These are phyloP conservation scores for Tricholoma sp. DNA, from an alignment of 768 basidiomycete genomes.

Conservation along the genomic window DNA sequence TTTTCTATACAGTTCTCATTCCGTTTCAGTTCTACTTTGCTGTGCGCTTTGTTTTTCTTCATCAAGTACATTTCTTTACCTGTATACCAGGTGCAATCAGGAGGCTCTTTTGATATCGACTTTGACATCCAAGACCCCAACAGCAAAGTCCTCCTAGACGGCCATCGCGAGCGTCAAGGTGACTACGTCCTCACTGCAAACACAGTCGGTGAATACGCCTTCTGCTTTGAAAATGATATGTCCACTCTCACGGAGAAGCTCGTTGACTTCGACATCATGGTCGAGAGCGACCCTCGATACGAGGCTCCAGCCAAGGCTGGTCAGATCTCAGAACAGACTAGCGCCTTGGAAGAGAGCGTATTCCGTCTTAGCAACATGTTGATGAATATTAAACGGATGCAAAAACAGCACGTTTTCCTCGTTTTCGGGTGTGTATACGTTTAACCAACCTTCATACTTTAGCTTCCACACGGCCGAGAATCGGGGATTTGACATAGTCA, in stretches of 20 bases:
- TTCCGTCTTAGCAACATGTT: slow-evolving; percentile 87
- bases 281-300: slow-evolving; percentile 92
- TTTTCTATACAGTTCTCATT: slow-evolving; percentile 4
- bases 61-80: not conserved
- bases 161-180: slow-evolving; percentile 85
- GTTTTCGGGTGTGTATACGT: slow-evolving; percentile 2
- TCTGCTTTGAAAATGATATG: slow-evolving; percentile 99
- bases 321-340: slow-evolving; percentile 90
- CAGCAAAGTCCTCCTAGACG: slow-evolving; percentile 84
- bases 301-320: slow-evolving; percentile 85
- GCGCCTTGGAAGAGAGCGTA: slow-evolving; percentile 90
- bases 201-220: slow-evolving; percentile 83
- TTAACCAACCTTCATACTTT: not conserved
- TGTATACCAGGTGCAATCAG: slow-evolving; percentile 77
- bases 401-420: slow-evolving; percentile 75
- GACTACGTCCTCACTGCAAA: slow-evolving; percentile 98
- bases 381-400: slow-evolving; percentile 85
- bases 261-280: slow-evolving; percentile 96
- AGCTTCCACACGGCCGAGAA: slow-evolving; percentile 96
- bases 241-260: slow-evolving; percentile 91
- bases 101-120: slow-evolving; percentile 95
- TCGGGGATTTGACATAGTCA: slow-evolving; percentile 89
- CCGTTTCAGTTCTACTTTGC: slow-evolving; percentile 90
- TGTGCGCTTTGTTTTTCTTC: slow-evolving; percentile 39
- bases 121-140: slow-evolving; percentile 90